Percentiles rank a stretch among this genome's conserved stretches.
These are phyloP conservation scores for Lactarius pseudohatsudake DNA, from an alignment of 768 basidiomycete species.

Conservation along the genomic window DNA sequence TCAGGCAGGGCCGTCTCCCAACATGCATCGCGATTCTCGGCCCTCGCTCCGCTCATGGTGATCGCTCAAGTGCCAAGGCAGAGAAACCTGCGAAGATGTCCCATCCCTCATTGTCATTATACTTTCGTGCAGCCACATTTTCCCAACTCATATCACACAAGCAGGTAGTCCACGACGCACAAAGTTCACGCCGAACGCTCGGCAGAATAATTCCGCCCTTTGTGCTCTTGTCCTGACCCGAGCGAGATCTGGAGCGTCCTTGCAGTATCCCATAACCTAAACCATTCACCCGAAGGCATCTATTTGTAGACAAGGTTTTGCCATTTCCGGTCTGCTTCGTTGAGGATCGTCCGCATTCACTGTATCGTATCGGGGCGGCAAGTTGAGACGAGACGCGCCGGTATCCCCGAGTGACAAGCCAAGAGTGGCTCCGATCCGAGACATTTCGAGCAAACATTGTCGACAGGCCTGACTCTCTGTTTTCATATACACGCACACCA, in stretches of 20 bases:
- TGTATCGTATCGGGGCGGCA: neutral
- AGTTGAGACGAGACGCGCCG: neutral
- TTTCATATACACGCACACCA: too few species aligned
- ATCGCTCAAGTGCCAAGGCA: neutral
- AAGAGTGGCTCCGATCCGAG: neutral
- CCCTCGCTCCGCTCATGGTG: neutral
- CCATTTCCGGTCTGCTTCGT: neutral
- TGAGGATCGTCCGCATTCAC: neutral
- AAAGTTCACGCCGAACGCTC: too few species aligned
- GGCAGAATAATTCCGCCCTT: too few species aligned
- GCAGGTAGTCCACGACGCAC: too few species aligned
- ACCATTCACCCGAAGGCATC: neutral
- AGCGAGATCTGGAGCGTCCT: too few species aligned
- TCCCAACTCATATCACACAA: too few species aligned
- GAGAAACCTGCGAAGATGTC: neutral
- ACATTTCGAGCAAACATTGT: too few species aligned
- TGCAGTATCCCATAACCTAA: too few species aligned
- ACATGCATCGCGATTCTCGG: neutral
- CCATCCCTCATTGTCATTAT: neutral
- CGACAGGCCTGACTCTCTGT: too few species aligned
- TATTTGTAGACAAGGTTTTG: neutral
- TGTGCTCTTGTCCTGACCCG: too few species aligned
- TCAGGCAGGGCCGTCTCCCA: neutral
- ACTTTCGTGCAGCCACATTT: too few species aligned
- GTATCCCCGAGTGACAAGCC: neutral